These are phyloP conservation scores for Sutorius australiensis DNA, from an alignment of 768 basidiomycete species.

Conservation along the genomic window DNA sequence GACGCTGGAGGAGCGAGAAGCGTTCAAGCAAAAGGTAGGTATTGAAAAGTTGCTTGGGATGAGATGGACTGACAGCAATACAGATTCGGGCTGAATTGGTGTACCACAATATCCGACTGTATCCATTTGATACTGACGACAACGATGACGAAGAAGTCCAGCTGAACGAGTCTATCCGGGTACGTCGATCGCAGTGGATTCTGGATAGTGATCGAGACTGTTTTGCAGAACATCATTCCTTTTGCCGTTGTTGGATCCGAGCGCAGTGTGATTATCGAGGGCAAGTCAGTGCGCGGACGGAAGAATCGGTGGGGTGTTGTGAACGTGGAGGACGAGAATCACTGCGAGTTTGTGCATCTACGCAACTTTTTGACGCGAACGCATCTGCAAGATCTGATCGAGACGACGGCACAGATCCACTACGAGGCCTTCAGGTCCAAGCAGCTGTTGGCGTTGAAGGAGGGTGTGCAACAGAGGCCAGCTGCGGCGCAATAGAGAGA, in stretches of 20 bases:
- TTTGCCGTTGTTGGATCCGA: conserved; percentile 99
- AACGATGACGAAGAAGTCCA: conserved; percentile 89
- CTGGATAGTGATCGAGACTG: not conserved
- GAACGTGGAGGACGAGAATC: conserved; percentile 93
- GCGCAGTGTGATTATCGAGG: conserved; percentile 90
- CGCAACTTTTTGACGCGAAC: conserved; percentile 97
- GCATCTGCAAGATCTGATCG: conserved; percentile 96
- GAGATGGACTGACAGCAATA: conserved; percentile 9
- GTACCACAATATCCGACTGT: conserved; percentile 89
- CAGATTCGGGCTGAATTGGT: conserved; percentile 92
- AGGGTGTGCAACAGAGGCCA: conserved; percentile 78
- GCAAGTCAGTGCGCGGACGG: conserved; percentile 90
- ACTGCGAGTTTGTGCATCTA: conserved; percentile 98
- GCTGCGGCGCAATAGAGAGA: conserved; percentile 31
- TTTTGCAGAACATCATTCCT: conserved; percentile 79
- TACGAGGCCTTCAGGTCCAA: conserved; percentile 99
- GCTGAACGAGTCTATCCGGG: conserved; percentile 86
- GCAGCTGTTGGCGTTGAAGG: conserved; percentile 95
- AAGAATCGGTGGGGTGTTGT: conserved; percentile 99
- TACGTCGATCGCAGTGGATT: conserved; percentile 36
- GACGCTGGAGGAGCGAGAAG: conserved; percentile 87
- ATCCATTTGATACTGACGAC: conserved; percentile 97
- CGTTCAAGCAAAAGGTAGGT: conserved; percentile 87
- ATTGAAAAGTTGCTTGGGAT: not conserved
- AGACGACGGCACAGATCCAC: conserved; percentile 98